Percentiles rank a stretch among this genome's conserved stretches.
Conservation (phyloP, 805 yeast genomes). For the Blastobotrys americana region DNA sequence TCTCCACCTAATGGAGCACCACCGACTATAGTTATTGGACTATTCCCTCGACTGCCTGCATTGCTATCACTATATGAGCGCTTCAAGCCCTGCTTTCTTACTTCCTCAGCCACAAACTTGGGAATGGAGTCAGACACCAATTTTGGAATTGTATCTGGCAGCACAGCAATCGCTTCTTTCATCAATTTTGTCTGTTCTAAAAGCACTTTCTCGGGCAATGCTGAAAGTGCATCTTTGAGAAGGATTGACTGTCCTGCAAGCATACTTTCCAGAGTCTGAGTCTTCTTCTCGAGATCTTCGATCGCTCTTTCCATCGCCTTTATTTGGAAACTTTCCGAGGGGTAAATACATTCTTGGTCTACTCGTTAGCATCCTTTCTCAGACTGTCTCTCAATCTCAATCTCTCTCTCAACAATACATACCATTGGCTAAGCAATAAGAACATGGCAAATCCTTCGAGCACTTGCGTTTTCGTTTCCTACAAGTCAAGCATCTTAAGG, state of each 20-base stretch:
- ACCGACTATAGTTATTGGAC: background rate
- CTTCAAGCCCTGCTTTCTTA: too few relatives aligned
- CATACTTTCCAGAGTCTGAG: slow-evolving; percentile 3
- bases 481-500: slow-evolving; percentile 1
- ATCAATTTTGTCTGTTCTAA: too few relatives aligned
- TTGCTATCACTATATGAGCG: background rate
- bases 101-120: background rate
- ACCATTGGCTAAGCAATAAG: background rate
- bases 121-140: background rate
- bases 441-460: slow-evolving; percentile 1
- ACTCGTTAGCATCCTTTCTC: background rate
- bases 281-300: background rate
- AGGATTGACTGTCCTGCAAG: background rate
- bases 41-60: background rate
- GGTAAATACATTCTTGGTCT: slow-evolving; percentile 1
- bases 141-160: too few relatives aligned
- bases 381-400: background rate
- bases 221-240: background rate
- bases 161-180: too few relatives aligned
- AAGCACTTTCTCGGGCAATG: too few relatives aligned
- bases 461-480: slow-evolving; percentile 4
- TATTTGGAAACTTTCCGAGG: background rate
- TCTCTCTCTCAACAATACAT: background rate
- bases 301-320: slow-evolving; percentile 1
- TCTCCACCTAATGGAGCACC: background rate